Percentiles rank a stretch among this genome's conserved stretches.
Conservation (phyloP, 208 protist genomes). For the Angomonas deanei region DNA sequence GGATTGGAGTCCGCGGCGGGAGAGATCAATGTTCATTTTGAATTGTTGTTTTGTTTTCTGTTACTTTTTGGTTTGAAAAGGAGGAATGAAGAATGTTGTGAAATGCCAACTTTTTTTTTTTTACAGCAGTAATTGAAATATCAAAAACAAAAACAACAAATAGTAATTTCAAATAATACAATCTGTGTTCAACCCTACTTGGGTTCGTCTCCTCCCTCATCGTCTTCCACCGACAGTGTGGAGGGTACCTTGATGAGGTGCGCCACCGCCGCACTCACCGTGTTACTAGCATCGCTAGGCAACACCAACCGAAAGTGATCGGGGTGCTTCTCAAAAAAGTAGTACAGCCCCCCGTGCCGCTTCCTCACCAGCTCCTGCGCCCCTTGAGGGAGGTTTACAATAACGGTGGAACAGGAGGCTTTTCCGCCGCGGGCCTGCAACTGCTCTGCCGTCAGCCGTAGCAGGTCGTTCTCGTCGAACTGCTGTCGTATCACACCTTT, state of each 20-base stretch:
- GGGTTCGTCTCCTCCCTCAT: slow-evolving; percentile 7
- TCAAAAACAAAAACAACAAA: slow-evolving; percentile 4
- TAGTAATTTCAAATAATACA: not conserved
- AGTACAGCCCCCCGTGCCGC: slow-evolving; percentile 72
- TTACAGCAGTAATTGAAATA: not conserved
- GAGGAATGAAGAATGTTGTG: not conserved
- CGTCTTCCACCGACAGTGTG: not conserved
- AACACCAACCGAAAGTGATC: slow-evolving; percentile 85
- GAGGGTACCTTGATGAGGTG: slow-evolving; percentile 70
- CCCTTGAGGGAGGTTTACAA: slow-evolving; percentile 62
- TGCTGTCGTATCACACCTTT: slow-evolving; percentile 72
- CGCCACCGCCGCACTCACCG: slow-evolving; percentile 55
- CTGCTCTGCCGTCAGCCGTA: slow-evolving; percentile 70
- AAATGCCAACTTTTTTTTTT: not conserved
- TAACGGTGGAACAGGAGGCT: slow-evolving; percentile 31
- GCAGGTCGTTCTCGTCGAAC: slow-evolving; percentile 76
- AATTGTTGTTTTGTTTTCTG: not conserved
- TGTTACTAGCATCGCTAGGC: slow-evolving; percentile 50
- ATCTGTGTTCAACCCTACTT: not conserved
- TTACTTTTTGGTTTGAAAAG: not conserved
- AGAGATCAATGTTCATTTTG: slow-evolving; percentile 52
- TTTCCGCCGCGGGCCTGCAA: slow-evolving; percentile 45
- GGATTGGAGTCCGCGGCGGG: slow-evolving; percentile 45
- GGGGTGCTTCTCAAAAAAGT: slow-evolving; percentile 63
- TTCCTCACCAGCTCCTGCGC: slow-evolving; percentile 72